Base-by-base conservation (phyloP, 1,284 basidiomycete genomes). In the Hypsizygus ulmarius region DNA sequence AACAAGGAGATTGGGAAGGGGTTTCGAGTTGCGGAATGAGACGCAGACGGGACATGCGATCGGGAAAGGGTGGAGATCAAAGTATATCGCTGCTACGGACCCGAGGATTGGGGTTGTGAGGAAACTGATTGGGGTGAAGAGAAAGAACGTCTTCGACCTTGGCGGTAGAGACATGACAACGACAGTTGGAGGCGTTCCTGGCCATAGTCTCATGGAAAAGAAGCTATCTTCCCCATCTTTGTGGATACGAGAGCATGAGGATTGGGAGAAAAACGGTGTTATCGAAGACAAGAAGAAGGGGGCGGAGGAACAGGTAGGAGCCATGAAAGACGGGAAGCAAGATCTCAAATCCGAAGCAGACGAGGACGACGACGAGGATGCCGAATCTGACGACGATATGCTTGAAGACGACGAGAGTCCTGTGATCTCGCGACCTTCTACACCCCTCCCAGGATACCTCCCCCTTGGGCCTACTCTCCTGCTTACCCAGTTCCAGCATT, bases 401-500 rank as follows among this genome's bases (percentile, higher is more conserved):
- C 61, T 63, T 10, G 68, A 68, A 27, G 67, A 68, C 28, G 67
- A 65, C 14, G 71, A 74, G 8, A 67, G 58, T 21, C 66, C 70
- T 8, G 49, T 62, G 10, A 54, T 68, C 14, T 77, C 80, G n/a
- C 73, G 82, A 10, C 75, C 84, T 2, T 73, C 74, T 5, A 89
- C 87, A 0, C 87, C 87, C 0, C 75, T 77, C 30, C 84, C 87
- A 0, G 61, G 75, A 1, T 87, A 88, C 61, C 69, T 89, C 0
- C 87, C 87, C 2, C 66, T 77, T 5, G 86, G 87, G 1, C 81
- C 84, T 8, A 70, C 75, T 0, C 70, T 90, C 11, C 62, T 90
- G 2, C 74, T 79, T 43, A 81, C 81, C 5, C 73, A 81, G 14
- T 89, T 90, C 60, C 71, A 79, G 19, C 84, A 88, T 61, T 59